Percentiles rank a stretch among this genome's conserved stretches.
Evolutionary conservation across 2,329 filamentous ascomycete genomes (phyloP).

Genomic region (Sordariomycetes sp.): DNA sequence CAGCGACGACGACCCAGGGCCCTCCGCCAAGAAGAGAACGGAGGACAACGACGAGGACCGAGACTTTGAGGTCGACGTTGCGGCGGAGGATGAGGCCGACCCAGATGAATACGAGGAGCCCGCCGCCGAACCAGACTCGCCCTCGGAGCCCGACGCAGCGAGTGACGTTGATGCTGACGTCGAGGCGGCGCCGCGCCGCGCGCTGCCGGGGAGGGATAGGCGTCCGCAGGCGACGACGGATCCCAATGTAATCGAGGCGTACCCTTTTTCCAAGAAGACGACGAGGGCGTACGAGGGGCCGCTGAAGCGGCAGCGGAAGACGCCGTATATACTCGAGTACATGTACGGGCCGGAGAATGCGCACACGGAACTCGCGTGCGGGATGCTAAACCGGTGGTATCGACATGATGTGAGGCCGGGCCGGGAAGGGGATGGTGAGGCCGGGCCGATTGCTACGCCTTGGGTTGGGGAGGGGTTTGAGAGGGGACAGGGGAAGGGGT

Average conservation of each 20-base stretch:
- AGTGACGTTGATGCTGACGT: constrained; percentile 13
- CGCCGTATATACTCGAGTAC: constrained; percentile 11
- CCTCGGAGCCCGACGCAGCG: not conserved
- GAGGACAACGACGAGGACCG: constrained; percentile 9
- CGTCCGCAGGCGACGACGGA: constrained; percentile 11
- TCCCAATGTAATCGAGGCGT: constrained; percentile 15
- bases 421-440: constrained; percentile 1
- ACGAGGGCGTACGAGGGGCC: constrained; percentile 21
- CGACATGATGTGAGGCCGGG: constrained; percentile 16
- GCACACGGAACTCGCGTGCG: constrained; percentile 9
- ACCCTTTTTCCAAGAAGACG: constrained; percentile 10
- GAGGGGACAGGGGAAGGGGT: constrained; percentile 4
- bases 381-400: constrained; percentile 15
- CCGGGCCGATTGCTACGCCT: constrained; percentile 6
- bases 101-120: constrained; percentile 12
- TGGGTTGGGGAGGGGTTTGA: constrained; percentile 10
- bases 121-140: not conserved
- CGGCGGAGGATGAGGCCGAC: constrained; percentile 13
- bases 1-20: constrained; percentile 15
- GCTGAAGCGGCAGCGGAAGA: constrained; percentile 12
- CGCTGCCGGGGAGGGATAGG: constrained; percentile 14
- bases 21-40: constrained; percentile 7
- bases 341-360: constrained; percentile 11
- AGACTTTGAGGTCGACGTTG: constrained; percentile 12
- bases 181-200: constrained; percentile 10